These are phyloP conservation scores for Lactarius evosmus DNA, from an alignment of 768 basidiomycete species.

Conservation along the genomic window DNA sequence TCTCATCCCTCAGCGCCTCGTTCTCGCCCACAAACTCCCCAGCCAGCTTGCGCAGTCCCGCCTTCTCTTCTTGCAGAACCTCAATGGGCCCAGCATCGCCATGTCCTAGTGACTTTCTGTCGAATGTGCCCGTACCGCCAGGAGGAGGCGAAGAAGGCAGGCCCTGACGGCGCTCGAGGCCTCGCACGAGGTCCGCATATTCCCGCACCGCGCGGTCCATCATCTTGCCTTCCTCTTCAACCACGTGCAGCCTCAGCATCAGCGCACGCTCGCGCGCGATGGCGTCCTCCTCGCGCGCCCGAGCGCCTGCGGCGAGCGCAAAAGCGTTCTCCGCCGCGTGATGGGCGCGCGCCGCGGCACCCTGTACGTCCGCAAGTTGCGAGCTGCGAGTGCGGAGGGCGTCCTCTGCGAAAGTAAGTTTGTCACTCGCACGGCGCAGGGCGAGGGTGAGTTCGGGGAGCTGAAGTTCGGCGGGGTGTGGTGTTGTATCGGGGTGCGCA, in stretches of 20 bases:
- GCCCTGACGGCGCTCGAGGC: slow-evolving; percentile 49
- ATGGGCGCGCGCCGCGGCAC: slow-evolving; percentile 44
- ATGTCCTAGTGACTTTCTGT: not conserved
- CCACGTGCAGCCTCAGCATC: slow-evolving; percentile 43
- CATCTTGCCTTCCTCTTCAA: slow-evolving; percentile 59
- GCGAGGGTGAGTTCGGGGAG: slow-evolving; percentile 61
- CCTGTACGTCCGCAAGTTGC: slow-evolving; percentile 44
- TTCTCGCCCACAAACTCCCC: slow-evolving; percentile 48
- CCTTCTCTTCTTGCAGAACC: slow-evolving; percentile 47
- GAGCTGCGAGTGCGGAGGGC: slow-evolving; percentile 47
- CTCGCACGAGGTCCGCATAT: slow-evolving; percentile 72
- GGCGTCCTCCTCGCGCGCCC: slow-evolving; percentile 53
- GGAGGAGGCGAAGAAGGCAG: slow-evolving; percentile 22
- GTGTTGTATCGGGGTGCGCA: slow-evolving; percentile 46
- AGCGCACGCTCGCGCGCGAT: slow-evolving; percentile 49
- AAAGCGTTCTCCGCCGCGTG: slow-evolving; percentile 50
- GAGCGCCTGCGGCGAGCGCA: slow-evolving; percentile 50
- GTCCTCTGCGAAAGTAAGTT: slow-evolving; percentile 60
- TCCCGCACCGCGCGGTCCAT: slow-evolving; percentile 64
- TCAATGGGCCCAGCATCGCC: slow-evolving; percentile 28
- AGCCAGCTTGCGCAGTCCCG: slow-evolving; percentile 46
- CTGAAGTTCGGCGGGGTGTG: slow-evolving; percentile 39
- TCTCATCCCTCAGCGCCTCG: slow-evolving; percentile 45
- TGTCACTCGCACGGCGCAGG: slow-evolving; percentile 63
- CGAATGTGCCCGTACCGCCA: slow-evolving; percentile 8